Base-by-base conservation (phyloP, 2,329 filamentous ascomycete genomes). In the Fusarium sublunatum region DNA sequence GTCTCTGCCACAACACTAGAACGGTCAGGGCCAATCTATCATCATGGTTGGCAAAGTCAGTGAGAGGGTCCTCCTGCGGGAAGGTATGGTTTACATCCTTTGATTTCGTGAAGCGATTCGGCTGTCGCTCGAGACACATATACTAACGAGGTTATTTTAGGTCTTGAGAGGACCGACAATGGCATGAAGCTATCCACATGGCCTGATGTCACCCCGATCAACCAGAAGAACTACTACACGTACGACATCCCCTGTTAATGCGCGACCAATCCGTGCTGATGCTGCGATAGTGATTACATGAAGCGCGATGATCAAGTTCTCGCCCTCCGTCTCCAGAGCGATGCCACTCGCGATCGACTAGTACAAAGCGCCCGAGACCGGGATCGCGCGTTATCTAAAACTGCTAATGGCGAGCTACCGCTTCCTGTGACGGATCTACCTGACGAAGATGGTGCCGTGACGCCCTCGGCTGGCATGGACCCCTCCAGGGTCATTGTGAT, bases 161-260 rank as follows among this genome's bases (percentile, higher is more conserved):
- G 95, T 67, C 88, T 99, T 65, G 92, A 96, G 80, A 87, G 94
- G 74, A 98, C 95, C 59, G 95, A 99, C 82, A 99, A 99, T 86
- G 93, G 94, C 79, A 94, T 99, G 90, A 95, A 93, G 74, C 87
- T 95, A 74, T 91, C 93, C 43, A 96, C 86, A 76, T 99, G 95
- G 94, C 94, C 95, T 9, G 90, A 95, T 73, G 88, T 97, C 55
- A 85, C 87, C 39, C 92, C 95, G 71, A 99, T 99, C 78, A 99
- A 99, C 75, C 95, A 99, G 77, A 99, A 99, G 82, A 99, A 99
- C 77, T 99, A 99, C 78, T 97, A 97, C 77, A 97, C 93, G 92
- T 95, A 83, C 61, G 29, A 35, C 22, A 34, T 25, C 39, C 26
- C 43, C 31, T 46, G 15, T 24, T 15, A 9, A 47, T 22, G 26